Conservation (phyloP, 73 alveolate species). For the Urostyla sp. region DNA sequence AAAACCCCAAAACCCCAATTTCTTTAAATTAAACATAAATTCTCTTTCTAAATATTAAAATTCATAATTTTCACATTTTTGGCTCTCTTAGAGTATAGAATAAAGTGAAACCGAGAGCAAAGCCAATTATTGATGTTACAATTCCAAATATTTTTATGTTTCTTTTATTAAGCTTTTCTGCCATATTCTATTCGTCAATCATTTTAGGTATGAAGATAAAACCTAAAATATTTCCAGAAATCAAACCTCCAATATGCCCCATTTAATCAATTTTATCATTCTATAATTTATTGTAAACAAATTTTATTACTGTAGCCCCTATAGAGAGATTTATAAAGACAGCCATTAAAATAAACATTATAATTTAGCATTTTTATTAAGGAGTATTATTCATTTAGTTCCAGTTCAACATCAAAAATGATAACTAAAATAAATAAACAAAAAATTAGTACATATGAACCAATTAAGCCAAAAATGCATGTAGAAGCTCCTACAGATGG, state of each 20-base stretch:
- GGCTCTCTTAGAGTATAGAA: slow-evolving; percentile 49
- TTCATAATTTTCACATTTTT: slow-evolving; percentile 18
- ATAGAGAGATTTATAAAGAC: slow-evolving; percentile 10
- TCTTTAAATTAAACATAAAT: too few species aligned
- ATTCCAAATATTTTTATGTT: neutral
- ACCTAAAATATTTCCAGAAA: neutral
- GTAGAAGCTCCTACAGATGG: slow-evolving; percentile 53
- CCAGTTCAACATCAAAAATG: slow-evolving; percentile 32
- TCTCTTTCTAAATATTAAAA: too few species aligned
- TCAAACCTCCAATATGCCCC: slow-evolving; percentile 52
- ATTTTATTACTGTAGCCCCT: neutral
- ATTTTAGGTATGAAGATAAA: neutral
- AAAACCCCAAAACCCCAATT: too few species aligned
- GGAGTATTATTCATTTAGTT: neutral
- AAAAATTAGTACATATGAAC: slow-evolving; percentile 6
- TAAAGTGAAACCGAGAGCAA: slow-evolving; percentile 3
- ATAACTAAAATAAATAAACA: neutral
- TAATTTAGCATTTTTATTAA: neutral
- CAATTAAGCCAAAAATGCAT: slow-evolving; percentile 40
- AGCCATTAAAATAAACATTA: neutral
- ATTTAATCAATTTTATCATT: slow-evolving; percentile 2
- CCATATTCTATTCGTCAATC: neutral
- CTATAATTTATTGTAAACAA: neutral
- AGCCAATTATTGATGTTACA: neutral
- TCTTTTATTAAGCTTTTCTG: neutral